Base-by-base conservation (phyloP, 2,329 filamentous ascomycete genomes). In the Dothistroma pini region DNA sequence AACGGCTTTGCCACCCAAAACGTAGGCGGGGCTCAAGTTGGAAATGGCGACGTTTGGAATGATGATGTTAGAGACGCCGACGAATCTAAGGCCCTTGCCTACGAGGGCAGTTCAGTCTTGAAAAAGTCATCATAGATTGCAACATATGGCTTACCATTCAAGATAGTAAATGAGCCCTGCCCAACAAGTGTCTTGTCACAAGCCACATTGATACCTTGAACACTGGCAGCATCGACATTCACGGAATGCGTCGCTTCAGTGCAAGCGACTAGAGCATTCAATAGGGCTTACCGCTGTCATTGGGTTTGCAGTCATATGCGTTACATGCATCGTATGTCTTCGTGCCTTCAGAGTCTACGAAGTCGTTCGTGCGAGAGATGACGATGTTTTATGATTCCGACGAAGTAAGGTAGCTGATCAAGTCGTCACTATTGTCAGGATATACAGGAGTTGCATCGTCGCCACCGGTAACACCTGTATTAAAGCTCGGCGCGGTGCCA, bases 401-500 rank as follows among this genome's bases (percentile, higher is more conserved):
- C 72, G 86, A 83, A 9, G 78, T 77, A 2, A 88, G 81, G 75
- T 85, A 87, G 48, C 76, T 79, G 71, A 83, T 80, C 49, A 87
- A 81, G 78, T 88, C 77, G 19, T 74, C 77, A 49, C 73, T 84
- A 55, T 77, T 61, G 35, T 57, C 60, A 32, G 58, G 63, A 31
- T 57, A 66, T 44, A 63, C 61, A 11, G 66, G 59, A 10, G 77
- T 74, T 21, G 81, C 84, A 62, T 67, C 77, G 55, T 84, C 84
- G 68, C 85, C 85, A 38, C 85, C 85, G 16, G 85, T 87, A 31
- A 84, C 81, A 50, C 83, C 82, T 61, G 75, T 73, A 21, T 78
- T 79, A 61, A 81, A 81, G 59, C 80, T 79, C 64, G 79, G 75
- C 19, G 78, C 74, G 32, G 77, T 67, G 10, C 74, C 74, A n/a